These are phyloP conservation scores for Macrocybe sp. DNA, from an alignment of 1,284 basidiomycete species.

Conservation along the genomic window DNA sequence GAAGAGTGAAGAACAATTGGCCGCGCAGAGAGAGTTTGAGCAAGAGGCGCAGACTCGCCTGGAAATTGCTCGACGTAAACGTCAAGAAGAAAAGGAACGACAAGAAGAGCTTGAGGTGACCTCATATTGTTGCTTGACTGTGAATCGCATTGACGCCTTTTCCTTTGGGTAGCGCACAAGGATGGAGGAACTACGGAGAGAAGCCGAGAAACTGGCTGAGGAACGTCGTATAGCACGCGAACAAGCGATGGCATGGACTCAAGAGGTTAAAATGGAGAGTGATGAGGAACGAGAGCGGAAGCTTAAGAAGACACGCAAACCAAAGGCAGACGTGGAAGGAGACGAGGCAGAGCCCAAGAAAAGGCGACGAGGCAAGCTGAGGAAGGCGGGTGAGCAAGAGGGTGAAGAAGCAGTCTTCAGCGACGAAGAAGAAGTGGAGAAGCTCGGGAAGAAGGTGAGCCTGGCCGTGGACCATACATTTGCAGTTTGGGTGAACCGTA, in stretches of 20 bases:
- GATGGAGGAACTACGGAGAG: slow-evolving; percentile 51
- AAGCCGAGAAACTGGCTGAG: slow-evolving; percentile 70
- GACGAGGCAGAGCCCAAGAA: slow-evolving; percentile 57
- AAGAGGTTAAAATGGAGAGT: slow-evolving; percentile 61
- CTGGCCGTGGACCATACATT: neutral
- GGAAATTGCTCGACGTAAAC: slow-evolving; percentile 64
- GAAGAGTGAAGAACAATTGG: slow-evolving; percentile 73
- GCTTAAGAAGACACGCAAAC: slow-evolving; percentile 52
- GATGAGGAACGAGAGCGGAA: slow-evolving; percentile 73
- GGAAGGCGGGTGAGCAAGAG: slow-evolving; percentile 34
- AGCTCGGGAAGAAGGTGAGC: slow-evolving; percentile 63
- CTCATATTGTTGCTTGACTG: slow-evolving; percentile 1
- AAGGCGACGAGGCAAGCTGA: slow-evolving; percentile 49
- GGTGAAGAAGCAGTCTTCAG: slow-evolving; percentile 60
- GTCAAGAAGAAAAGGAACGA: slow-evolving; percentile 62
- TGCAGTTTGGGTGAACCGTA: slow-evolving; percentile 2
- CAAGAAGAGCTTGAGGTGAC: slow-evolving; percentile 56
- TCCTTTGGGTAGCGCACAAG: slow-evolving; percentile 39
- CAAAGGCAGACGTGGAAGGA: slow-evolving; percentile 44
- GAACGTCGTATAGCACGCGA: slow-evolving; percentile 72
- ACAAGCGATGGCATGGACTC: slow-evolving; percentile 73
- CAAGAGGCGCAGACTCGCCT: slow-evolving; percentile 67
- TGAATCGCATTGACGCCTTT: neutral
- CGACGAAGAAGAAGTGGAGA: slow-evolving; percentile 61
- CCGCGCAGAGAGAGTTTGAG: slow-evolving; percentile 73